These are phyloP conservation scores for Hawksworthiomyces lignivorus DNA, from an alignment of 2,329 filamentous ascomycete genomes.

Conservation along the genomic window DNA sequence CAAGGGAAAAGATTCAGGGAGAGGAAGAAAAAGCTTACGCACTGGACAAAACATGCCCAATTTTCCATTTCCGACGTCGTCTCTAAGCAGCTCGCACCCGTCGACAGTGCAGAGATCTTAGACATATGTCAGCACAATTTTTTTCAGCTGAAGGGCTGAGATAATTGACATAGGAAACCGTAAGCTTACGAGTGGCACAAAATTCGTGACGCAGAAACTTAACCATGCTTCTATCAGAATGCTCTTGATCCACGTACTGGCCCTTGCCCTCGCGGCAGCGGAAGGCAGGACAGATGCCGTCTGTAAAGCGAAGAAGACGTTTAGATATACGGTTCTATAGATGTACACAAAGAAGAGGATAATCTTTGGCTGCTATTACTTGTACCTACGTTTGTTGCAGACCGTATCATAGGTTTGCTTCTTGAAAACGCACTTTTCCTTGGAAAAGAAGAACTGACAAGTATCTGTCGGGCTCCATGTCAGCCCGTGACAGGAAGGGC, in stretches of 20 bases:
- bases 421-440: slow-evolving; percentile 4
- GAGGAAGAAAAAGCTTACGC: not conserved
- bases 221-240: not conserved
- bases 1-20: too few relatives aligned
- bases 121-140: not conserved
- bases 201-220: slow-evolving; percentile 11
- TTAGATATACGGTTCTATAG: too few relatives aligned
- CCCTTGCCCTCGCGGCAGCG: slow-evolving; percentile 4
- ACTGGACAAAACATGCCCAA: slow-evolving; percentile 1
- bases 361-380: too few relatives aligned
- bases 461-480: slow-evolving; percentile 10
- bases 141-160: too few relatives aligned
- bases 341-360: too few relatives aligned
- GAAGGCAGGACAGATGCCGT: not conserved
- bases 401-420: slow-evolving; percentile 1
- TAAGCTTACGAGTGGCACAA: slow-evolving; percentile 4
- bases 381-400: slow-evolving; percentile 10
- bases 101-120: slow-evolving; percentile 3
- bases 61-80: not conserved
- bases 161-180: not conserved
- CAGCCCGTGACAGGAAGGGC: too few relatives aligned
- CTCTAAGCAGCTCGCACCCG: slow-evolving; percentile 6
- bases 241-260: not conserved
- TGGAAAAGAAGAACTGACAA: slow-evolving; percentile 11
- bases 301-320: not conserved